These are phyloP conservation scores for Blastocystis sp. DNA, from an alignment of 352 stramenopile genomes.

Conservation along the genomic window DNA sequence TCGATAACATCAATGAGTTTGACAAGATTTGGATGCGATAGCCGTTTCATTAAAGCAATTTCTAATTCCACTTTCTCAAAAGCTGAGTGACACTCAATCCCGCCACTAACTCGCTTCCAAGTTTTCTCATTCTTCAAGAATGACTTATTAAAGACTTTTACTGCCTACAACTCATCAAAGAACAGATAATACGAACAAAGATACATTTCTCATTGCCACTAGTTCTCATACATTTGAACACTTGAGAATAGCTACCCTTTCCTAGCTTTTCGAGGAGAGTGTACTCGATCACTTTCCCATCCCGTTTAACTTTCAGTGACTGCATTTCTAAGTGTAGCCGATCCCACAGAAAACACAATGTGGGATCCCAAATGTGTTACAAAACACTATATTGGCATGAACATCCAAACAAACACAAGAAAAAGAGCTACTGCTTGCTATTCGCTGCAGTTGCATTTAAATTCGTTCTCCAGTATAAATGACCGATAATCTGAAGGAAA, in stretches of 20 bases:
- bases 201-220: not conserved
- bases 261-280: slow-evolving; percentile 24
- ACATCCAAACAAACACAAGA: not conserved
- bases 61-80: slow-evolving; percentile 66
- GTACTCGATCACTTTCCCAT: not conserved
- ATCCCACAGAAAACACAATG: not conserved
- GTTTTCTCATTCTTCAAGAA: slow-evolving; percentile 61
- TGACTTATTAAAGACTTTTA: slow-evolving; percentile 62
- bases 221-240: slow-evolving; percentile 12
- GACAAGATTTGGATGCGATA: slow-evolving; percentile 79
- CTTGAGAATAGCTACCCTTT: slow-evolving; percentile 39
- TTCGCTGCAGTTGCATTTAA: not conserved
- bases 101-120: slow-evolving; percentile 32
- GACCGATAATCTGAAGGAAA: slow-evolving; percentile 34
- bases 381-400: not conserved
- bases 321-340: not conserved
- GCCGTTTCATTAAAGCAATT: slow-evolving; percentile 82
- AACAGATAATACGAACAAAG: not conserved
- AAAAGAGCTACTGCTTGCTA: not conserved
- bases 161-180: slow-evolving; percentile 1
- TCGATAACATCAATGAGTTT: slow-evolving; percentile 80
- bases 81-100: slow-evolving; percentile 23
- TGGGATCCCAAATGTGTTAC: not conserved
- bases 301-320: not conserved
- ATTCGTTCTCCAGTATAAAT: slow-evolving; percentile 25